phyloP scores from a whole-genome alignment of 2,329 filamentous ascomycete genomes.

The Aspergillus floridensis region DNA sequence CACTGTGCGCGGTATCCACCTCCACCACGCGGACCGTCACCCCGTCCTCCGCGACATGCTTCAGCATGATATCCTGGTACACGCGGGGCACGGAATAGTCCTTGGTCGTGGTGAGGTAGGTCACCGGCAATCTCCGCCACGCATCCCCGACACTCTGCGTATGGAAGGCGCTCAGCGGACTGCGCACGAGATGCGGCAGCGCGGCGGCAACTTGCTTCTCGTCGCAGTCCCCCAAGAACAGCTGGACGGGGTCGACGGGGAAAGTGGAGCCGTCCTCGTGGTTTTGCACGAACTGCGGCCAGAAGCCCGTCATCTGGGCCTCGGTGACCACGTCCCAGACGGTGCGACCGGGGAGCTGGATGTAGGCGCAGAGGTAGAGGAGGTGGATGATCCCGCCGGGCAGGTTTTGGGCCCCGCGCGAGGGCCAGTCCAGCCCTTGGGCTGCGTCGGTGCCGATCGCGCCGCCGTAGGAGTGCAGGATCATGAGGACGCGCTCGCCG shows the following conservation, averaged over 20 bases:
- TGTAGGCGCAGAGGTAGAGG: slow-evolving; percentile 22
- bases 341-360: slow-evolving; percentile 11
- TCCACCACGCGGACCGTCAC: slow-evolving; percentile 9
- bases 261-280: neutral
- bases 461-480: slow-evolving; percentile 30
- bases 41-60: slow-evolving; percentile 5
- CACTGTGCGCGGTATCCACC: slow-evolving; percentile 18
- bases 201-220: neutral
- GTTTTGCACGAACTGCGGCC: slow-evolving; percentile 3
- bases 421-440: slow-evolving; percentile 12
- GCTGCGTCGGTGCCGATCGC: slow-evolving; percentile 22
- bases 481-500: slow-evolving; percentile 18
- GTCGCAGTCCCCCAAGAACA: slow-evolving; percentile 1
- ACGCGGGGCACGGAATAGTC: slow-evolving; percentile 11
- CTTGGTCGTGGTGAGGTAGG: slow-evolving; percentile 15
- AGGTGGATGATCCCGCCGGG: slow-evolving; percentile 22
- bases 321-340: slow-evolving; percentile 12
- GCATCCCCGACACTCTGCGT: slow-evolving; percentile 1
- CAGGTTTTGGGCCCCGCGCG: slow-evolving; percentile 6
- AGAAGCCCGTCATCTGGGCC: slow-evolving; percentile 8
- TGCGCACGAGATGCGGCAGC: neutral
- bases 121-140: slow-evolving; percentile 14
- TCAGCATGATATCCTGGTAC: slow-evolving; percentile 19
- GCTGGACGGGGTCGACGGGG: neutral
- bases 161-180: neutral